Base-by-base conservation (phyloP, 1,139 yeast species). In the Magnusiomyces magnusii region DNA sequence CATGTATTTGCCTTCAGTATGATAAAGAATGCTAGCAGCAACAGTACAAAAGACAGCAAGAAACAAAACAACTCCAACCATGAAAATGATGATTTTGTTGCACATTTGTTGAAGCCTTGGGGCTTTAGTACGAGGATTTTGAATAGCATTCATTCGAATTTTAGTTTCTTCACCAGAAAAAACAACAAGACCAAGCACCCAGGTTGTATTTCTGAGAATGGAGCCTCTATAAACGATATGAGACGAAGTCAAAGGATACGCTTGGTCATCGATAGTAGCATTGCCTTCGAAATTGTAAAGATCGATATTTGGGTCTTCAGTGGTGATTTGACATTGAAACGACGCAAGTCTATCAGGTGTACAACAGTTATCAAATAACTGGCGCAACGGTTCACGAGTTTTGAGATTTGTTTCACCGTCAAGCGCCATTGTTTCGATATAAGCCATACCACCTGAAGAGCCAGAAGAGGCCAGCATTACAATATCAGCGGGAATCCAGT, bases 111-210 rank as follows among this genome's bases (percentile, higher is more conserved):
- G 99, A 53, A 95, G 76, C 67, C 93, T 87, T 1, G 99, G 99
- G 0, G 98, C 91, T 71, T 95, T 95, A 0, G 89, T 86, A 66
- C 98, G 80, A 15, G 97, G 96, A 67, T 88, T 87, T 67, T 83
- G 87, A 58, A 90, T 81, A 27, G 97, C 95, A 73, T 95, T 95
- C 96, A 91, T 89, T 72, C 99, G 80, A 58, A 93, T 90, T 67
- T 95, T 95, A 3, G 97, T 83, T 73, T 95, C 99, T 73, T 91
- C 97, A 60, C 99, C 99, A 0, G 96, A 85, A 76, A 91, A 95
- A 0, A 92, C 78, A 13, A 90, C 97, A 64, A 92, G 69, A 0
- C 98, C 99, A 51, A 88, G 69, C 3, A 84, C 79, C 23, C 81
- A 76, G 17, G 79, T 78, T 0, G 99, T 92, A 71, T 95, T 93